These are phyloP conservation scores for Aspergillus oerlinghausenensis DNA, from an alignment of 2,329 filamentous ascomycete species.

Conservation along the genomic window DNA sequence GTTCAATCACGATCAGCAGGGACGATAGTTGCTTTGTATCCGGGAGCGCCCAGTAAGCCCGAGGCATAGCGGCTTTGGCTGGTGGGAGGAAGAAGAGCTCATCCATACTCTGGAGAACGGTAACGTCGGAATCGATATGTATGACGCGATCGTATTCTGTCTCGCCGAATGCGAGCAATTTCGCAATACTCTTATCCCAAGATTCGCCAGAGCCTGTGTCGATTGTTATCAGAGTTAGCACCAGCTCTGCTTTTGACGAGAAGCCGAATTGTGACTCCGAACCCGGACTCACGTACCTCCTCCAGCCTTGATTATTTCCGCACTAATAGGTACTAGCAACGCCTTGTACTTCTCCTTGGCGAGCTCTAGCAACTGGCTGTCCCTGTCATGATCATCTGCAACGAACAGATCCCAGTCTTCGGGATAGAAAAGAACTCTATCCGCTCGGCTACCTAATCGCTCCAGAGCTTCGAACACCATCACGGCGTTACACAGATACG, in stretches of 20 bases:
- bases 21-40: slow-evolving; percentile 53
- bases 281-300: slow-evolving; percentile 16
- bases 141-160: slow-evolving; percentile 58
- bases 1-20: slow-evolving; percentile 59
- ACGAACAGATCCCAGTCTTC: slow-evolving; percentile 35
- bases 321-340: slow-evolving; percentile 45
- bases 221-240: neutral
- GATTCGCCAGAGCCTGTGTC: slow-evolving; percentile 37
- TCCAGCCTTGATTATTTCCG: slow-evolving; percentile 29
- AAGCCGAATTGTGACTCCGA: neutral
- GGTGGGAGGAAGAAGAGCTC: slow-evolving; percentile 65
- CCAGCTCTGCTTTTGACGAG: neutral
- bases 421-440: slow-evolving; percentile 40
- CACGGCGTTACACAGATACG: slow-evolving; percentile 40
- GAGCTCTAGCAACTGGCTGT: slow-evolving; percentile 45
- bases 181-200: slow-evolving; percentile 63
- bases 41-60: slow-evolving; percentile 65
- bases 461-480: slow-evolving; percentile 41
- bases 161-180: slow-evolving; percentile 65
- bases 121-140: slow-evolving; percentile 60
- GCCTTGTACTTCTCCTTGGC: slow-evolving; percentile 49
- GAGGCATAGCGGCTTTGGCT: slow-evolving; percentile 61
- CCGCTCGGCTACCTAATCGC: slow-evolving; percentile 36
- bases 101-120: slow-evolving; percentile 61
- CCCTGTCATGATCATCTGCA: slow-evolving; percentile 25